These are phyloP conservation scores for Solanum ossicruentum DNA, from an alignment of 257 asterid genomes.

Conservation along the genomic window DNA sequence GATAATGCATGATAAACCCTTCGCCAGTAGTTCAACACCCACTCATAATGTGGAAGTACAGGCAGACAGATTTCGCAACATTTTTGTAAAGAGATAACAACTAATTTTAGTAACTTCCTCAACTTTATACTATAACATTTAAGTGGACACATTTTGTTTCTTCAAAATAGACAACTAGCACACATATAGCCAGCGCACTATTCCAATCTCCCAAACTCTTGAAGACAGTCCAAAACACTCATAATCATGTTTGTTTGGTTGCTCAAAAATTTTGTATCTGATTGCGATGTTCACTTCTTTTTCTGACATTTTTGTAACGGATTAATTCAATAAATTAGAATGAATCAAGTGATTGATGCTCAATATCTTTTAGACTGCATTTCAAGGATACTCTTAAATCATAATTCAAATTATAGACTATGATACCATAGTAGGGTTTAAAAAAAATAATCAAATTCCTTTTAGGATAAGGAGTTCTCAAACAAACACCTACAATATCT, in stretches of 20 bases:
- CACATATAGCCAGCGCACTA: neutral
- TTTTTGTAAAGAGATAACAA: neutral
- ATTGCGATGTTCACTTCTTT: neutral
- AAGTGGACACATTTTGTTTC: neutral
- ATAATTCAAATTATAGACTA: neutral
- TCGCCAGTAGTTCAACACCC: neutral
- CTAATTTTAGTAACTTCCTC: neutral
- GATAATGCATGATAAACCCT: neutral
- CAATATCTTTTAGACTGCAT: too few relatives aligned
- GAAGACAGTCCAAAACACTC: neutral
- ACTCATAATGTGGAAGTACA: neutral
- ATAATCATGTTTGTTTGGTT: neutral
- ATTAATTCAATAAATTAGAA: neutral
- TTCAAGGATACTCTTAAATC: neutral
- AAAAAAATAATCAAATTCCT: neutral
- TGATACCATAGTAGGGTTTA: neutral
- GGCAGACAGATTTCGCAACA: neutral
- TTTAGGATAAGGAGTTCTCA: neutral
- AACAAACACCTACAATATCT: neutral
- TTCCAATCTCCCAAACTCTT: neutral
- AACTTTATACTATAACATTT: neutral
- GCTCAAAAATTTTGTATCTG: neutral
- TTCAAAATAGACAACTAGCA: neutral
- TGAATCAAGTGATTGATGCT: neutral
- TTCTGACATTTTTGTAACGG: neutral